A percentile compares a stretch with the other conserved stretches of the same genome.
Conservation (phyloP, 2,329 filamentous ascomycete species). For the Tolypocladium endophyticum region DNA sequence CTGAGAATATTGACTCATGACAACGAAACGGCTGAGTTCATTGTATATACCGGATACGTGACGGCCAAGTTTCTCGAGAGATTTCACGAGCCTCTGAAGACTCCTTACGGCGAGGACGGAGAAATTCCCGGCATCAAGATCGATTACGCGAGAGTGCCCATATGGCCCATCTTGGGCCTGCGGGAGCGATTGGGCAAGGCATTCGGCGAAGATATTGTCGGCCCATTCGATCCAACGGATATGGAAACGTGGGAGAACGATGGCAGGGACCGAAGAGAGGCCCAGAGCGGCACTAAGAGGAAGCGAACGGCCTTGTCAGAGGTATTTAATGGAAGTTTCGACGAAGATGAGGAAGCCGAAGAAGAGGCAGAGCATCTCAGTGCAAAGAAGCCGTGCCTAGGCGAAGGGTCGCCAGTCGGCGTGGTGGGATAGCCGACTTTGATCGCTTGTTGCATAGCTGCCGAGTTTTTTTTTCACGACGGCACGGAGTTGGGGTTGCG, state of each 20-base stretch:
- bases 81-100: slow-evolving; percentile 37
- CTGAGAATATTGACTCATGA: slow-evolving; percentile 42
- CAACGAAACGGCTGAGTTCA: slow-evolving; percentile 34
- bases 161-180: slow-evolving; percentile 45
- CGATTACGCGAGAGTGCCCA: slow-evolving; percentile 35
- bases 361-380: slow-evolving; percentile 15
- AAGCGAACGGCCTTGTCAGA: slow-evolving; percentile 26
- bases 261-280: slow-evolving; percentile 21
- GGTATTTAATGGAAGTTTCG: slow-evolving; percentile 29
- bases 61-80: slow-evolving; percentile 36
- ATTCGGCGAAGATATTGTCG: slow-evolving; percentile 39
- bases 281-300: slow-evolving; percentile 12
- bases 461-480: not conserved
- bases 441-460: not conserved
- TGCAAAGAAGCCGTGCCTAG: slow-evolving; percentile 23
- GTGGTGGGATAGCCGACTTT: slow-evolving; percentile 14
- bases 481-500: not conserved
- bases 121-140: slow-evolving; percentile 30
- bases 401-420: slow-evolving; percentile 17
- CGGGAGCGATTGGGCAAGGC: slow-evolving; percentile 44
- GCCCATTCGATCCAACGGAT: slow-evolving; percentile 23
- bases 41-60: slow-evolving; percentile 41
- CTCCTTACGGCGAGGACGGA: slow-evolving; percentile 15
- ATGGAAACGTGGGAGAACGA: slow-evolving; percentile 34
- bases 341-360: slow-evolving; percentile 24